phyloP scores from a whole-genome alignment of 352 stramenopile species.

The Blastocystis hominis region DNA sequence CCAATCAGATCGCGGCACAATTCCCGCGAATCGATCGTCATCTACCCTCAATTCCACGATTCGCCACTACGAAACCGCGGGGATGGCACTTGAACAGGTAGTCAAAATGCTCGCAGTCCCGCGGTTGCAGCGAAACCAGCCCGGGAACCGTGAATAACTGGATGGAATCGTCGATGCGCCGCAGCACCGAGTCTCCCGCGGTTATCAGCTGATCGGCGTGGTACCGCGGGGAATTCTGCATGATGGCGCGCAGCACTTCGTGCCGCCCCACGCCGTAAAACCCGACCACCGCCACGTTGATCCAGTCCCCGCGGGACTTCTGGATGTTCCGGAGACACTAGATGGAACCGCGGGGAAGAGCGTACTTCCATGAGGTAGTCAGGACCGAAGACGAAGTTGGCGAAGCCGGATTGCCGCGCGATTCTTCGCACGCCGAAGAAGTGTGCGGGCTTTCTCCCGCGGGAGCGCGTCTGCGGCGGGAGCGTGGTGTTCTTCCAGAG shows the following conservation, averaged over 20 bases:
- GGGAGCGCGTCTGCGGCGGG: background rate
- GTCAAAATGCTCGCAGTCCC: background rate
- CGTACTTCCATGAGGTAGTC: background rate
- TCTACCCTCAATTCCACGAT: background rate
- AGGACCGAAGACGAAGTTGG: background rate
- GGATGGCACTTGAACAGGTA: conserved; percentile 32
- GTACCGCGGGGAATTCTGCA: background rate
- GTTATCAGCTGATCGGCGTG: background rate
- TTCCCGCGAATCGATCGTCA: background rate
- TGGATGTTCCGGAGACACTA: background rate
- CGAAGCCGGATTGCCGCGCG: background rate
- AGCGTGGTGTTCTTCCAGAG: background rate
- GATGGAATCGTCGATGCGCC: conserved; percentile 26
- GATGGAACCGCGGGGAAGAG: background rate
- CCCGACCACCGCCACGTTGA: conserved; percentile 13
- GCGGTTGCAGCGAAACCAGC: background rate
- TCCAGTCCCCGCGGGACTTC: background rate
- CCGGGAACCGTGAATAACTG: conserved; percentile 13
- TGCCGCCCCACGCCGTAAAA: conserved; percentile 8
- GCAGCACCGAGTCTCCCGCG: background rate
- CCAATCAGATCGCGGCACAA: background rate
- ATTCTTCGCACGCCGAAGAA: background rate
- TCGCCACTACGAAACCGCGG: background rate
- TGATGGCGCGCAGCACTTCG: background rate
- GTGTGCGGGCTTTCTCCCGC: background rate